phyloP scores from a whole-genome alignment of 441 rosid genomes.

The Rhodomyrtus psidioides region DNA sequence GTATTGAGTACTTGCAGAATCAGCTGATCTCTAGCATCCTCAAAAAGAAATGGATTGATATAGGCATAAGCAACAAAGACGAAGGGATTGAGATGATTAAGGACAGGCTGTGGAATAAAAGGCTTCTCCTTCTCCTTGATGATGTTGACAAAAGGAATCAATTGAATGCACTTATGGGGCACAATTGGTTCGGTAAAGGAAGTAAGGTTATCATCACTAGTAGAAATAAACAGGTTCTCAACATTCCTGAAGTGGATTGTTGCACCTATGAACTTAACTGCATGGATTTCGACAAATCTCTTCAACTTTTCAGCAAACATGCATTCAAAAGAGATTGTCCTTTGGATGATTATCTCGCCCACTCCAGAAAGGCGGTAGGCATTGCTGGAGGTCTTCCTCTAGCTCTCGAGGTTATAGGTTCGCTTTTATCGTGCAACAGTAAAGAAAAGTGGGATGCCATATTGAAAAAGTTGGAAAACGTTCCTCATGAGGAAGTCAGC shows the following conservation, averaged over 20 bases:
- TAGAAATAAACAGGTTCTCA: not conserved
- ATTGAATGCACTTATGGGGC: not conserved
- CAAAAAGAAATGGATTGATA: accelerated
- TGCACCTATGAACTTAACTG: not conserved
- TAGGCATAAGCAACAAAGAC: not conserved
- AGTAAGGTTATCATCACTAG: not conserved
- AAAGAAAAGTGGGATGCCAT: not conserved
- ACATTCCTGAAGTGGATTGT: not conserved
- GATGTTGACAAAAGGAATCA: not conserved
- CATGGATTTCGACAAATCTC: not conserved
- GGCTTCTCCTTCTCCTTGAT: not conserved
- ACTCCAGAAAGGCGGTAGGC: not conserved
- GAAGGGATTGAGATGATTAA: not conserved
- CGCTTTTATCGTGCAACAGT: accelerated
- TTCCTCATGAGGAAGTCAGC: too few relatives aligned
- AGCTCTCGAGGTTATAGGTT: not conserved
- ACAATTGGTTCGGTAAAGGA: not conserved
- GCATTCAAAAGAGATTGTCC: not conserved
- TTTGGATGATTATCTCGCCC: not conserved
- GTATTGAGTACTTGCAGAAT: not conserved
- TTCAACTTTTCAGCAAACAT: not conserved
- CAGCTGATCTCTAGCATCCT: not conserved
- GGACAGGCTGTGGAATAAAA: not conserved
- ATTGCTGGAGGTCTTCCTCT: not conserved
- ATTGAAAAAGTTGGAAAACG: not conserved